Evolutionary conservation across 2,329 filamentous ascomycete species (phyloP).

Genomic region (Calonectria naviculata): DNA sequence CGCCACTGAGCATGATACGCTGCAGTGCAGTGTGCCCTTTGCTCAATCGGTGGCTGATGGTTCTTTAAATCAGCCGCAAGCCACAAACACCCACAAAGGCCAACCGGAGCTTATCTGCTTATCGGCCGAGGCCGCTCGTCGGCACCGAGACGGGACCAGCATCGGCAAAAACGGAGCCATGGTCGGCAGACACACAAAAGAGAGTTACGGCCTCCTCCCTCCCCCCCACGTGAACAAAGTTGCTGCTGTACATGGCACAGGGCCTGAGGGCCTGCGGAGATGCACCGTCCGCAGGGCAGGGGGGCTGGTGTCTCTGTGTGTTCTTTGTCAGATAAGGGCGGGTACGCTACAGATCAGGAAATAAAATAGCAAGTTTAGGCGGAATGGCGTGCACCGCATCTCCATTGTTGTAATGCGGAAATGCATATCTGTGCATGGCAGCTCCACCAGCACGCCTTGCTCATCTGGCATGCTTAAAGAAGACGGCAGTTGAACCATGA

Average conservation of each 20-base stretch:
- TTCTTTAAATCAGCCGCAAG: background rate
- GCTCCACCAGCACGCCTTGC: background rate
- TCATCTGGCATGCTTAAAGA: background rate
- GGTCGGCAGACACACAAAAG: background rate
- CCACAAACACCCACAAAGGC: background rate
- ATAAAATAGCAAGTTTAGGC: background rate
- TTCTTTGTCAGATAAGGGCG: slow-evolving; percentile 3
- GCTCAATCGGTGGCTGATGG: no score
- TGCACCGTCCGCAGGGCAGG: background rate
- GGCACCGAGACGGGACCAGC: slow-evolving; percentile 25
- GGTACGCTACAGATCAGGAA: background rate
- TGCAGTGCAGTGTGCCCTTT: no score
- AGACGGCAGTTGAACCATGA: background rate
- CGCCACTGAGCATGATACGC: no score
- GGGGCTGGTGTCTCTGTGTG: background rate
- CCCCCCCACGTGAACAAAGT: slow-evolving; percentile 4
- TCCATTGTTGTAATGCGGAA: background rate
- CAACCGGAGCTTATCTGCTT: background rate
- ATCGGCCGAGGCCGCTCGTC: slow-evolving; percentile 35
- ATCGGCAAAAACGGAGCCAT: background rate
- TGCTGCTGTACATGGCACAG: background rate
- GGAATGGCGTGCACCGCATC: background rate
- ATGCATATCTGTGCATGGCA: background rate
- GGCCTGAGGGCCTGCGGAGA: background rate
- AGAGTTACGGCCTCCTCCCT: background rate